Base-by-base conservation (phyloP, 2,329 filamentous ascomycete species). In the Plectosphaerella cucumerina region DNA sequence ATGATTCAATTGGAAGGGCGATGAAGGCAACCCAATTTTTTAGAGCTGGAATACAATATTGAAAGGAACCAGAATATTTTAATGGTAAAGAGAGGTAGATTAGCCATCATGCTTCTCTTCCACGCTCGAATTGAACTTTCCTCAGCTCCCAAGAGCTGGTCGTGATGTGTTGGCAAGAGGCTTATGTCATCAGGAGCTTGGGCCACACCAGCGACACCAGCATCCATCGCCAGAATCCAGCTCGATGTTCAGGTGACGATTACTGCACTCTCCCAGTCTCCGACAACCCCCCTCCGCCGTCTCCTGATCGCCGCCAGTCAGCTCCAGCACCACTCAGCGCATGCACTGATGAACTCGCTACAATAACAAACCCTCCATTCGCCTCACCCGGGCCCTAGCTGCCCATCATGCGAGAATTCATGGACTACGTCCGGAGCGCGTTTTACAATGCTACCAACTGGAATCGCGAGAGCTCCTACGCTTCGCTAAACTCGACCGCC, bases 381-480 rank as follows among this genome's bases (percentile, higher is more conserved):
- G n/a, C 39, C 15, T 12, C 3, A 21, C 10, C 4, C 17, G 18
- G 35, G 17, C 4, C 4, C 46, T 17, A 20, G 3, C 22, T 44
- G 45, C 41, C 53, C 56, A 73, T 49, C 49, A 97, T 97, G 92
- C 85, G 94, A 74, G 87, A 92, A 73, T 97, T 96, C 76, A 96
- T 97, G 90, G 91, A 96, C 73, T 93, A 95, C 76, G 87, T 97
- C 75, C 90, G 96, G 72, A 82, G 87, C 72, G 89, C 90, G 63
- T 97, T 96, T 73, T 89, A 90, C 69, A 80, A 88, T 66, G 86
- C 88, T 51, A 92, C 91, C 44, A 82, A 87, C 67, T 97, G 92
- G 92, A 89, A 92, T 66, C 80, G 84, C 63, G 90, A 97, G 75
- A 96, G 96, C 70, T 94, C 89, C 54, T 97, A 97, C 73, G 86